phyloP scores from a whole-genome alignment of 129 eudicot species.

The Erigeron canadensis region DNA sequence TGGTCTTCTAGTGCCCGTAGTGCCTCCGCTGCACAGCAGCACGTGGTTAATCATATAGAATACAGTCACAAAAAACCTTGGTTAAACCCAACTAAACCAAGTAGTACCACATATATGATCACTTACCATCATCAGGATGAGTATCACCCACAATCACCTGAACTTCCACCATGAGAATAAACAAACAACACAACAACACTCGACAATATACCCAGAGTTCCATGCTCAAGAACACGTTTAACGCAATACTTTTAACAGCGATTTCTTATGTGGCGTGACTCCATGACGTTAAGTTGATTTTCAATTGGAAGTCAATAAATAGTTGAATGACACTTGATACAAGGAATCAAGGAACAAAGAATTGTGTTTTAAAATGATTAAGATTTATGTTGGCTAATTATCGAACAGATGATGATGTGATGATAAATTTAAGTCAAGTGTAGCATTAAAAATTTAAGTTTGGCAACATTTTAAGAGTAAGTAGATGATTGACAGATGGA shows the following conservation, averaged over 20 bases:
- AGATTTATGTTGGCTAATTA: constrained; percentile 15
- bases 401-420: constrained; percentile 15
- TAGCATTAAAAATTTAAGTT: neutral
- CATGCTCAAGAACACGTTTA: constrained; percentile 18
- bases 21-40: constrained; percentile 50
- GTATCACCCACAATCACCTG: constrained; percentile 30
- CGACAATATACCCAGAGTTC: constrained; percentile 20
- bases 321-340: neutral
- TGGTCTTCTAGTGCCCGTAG: constrained; percentile 65
- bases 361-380: constrained; percentile 15
- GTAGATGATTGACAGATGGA: constrained; percentile 35
- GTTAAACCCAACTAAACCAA: neutral
- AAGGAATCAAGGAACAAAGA: constrained; percentile 10
- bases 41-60: constrained; percentile 1
- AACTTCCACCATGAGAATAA: constrained; percentile 32
- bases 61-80: neutral
- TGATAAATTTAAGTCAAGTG: neutral
- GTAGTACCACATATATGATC: neutral
- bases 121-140: constrained; percentile 39
- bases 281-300: neutral
- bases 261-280: neutral
- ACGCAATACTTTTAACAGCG: neutral
- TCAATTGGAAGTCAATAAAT: neutral
- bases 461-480: constrained; percentile 16
- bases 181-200: constrained; percentile 11